Conservation (phyloP, 345 rosid genomes). For the Ailanthus altissimus region DNA sequence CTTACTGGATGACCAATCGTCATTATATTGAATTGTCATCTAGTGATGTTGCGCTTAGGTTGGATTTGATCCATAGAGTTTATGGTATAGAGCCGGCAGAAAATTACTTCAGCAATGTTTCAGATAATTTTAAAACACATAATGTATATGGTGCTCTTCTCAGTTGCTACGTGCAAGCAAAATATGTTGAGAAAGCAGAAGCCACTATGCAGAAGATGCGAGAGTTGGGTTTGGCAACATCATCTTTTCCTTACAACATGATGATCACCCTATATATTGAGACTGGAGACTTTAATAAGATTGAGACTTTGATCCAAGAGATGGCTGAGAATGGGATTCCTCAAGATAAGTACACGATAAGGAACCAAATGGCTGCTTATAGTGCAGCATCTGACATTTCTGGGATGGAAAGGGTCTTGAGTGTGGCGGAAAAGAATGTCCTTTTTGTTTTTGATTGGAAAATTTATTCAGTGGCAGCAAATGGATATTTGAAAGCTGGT, state of each 20-base stretch:
- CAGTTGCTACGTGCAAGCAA: conserved; percentile 17
- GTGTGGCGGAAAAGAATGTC: conserved; percentile 11
- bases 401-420: conserved; percentile 27
- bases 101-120: conserved; percentile 19
- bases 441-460: conserved; percentile 18
- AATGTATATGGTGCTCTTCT: conserved; percentile 33
- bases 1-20: conserved; percentile 33
- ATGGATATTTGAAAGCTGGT: conserved; percentile 32
- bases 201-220: conserved; percentile 29
- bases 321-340: conserved; percentile 30
- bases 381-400: conserved; percentile 24
- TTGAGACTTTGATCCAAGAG: conserved; percentile 23
- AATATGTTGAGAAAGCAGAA: conserved; percentile 31
- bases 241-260: conserved; percentile 29
- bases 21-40: neutral
- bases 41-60: conserved; percentile 21
- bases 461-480: conserved; percentile 25
- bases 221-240: conserved; percentile 13
- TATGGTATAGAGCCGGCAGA: conserved; percentile 29
- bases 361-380: conserved; percentile 16
- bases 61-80: conserved; percentile 30
- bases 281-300: conserved; percentile 22
- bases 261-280: conserved; percentile 24
- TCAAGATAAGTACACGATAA: conserved; percentile 24
- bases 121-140: conserved; percentile 19